Conservation (phyloP, 2,329 filamentous ascomycete genomes). For the Fusarium tupiense region DNA sequence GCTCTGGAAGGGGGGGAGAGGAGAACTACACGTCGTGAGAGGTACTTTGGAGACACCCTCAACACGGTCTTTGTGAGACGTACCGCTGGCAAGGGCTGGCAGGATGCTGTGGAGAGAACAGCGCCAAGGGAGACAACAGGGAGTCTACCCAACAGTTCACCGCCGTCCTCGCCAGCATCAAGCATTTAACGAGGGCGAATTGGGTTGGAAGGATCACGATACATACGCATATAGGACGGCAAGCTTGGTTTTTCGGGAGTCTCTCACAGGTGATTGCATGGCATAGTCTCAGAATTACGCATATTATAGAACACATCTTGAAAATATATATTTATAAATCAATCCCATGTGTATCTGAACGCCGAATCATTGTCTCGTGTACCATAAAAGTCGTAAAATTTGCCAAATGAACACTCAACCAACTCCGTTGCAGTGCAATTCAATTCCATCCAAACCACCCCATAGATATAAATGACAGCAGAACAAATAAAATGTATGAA, state of each 20-base stretch:
- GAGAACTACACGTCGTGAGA: constrained; percentile 72
- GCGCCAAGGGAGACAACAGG: constrained; percentile 24
- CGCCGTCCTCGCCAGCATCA: constrained; percentile 24
- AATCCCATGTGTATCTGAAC: not conserved
- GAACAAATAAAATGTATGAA: not conserved
- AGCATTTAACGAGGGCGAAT: not conserved
- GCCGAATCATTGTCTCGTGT: constrained; percentile 1
- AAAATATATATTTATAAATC: not conserved
- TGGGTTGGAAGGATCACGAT: not conserved
- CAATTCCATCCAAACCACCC: not conserved
- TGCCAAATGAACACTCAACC: not conserved
- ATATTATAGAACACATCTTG: constrained; percentile 6
- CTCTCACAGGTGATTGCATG: not conserved
- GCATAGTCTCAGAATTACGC: constrained; percentile 2
- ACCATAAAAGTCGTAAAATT: not conserved
- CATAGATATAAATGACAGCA: not conserved
- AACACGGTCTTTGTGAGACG: constrained; percentile 70
- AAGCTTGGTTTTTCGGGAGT: constrained; percentile 19
- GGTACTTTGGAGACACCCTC: constrained; percentile 73
- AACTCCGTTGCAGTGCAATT: not conserved
- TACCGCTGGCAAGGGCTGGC: constrained; percentile 65
- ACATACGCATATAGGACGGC: constrained; percentile 1
- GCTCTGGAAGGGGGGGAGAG: constrained; percentile 80
- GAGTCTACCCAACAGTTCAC: constrained; percentile 25
- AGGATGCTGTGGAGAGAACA: constrained; percentile 37